Evolutionary conservation across 1,139 yeast species (phyloP), one percentile per base, ranked within the genome.

Genomic region (Candida tropicalis): DNA sequence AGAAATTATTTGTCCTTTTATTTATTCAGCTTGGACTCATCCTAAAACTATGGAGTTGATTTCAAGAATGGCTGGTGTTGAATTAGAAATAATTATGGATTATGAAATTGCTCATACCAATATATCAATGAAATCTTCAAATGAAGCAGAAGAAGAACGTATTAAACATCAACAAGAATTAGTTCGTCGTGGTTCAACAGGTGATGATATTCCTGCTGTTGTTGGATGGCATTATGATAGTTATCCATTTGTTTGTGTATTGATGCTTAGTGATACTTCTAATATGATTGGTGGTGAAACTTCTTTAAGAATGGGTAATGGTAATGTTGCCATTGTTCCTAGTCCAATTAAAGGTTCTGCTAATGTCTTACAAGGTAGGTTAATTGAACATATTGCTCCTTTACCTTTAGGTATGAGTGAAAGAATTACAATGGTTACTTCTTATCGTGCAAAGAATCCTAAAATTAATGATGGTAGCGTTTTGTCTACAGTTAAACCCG

Each of bases 231-330:
- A 80, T 62, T 58, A 66, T 43, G 85, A 80, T 57, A 72, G 81
- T 28, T 79, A 77, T 44, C 84, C 84, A 9, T 77, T 77, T 58
- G 84, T 80, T n/a, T 79, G 84, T 60, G 84, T 80, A 15, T 64
- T 80, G 42, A 80, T 80, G 85, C 57, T 80, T 32, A 72, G 80
- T 33, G 83, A 79, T 54, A 79, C 84, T 12, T 52, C 74, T 8
- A 60, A 65, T 31, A 79, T 80, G 84, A 62, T 74, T 57, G 84
- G 84, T 15, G 84, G 84, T 38, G 84, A 79, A 55, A 80, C 85
- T 3, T 68, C 76, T 17, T 64, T 77, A 50, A 66, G 75, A 52
- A 76, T 68, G 62, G 80, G 80, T 13, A 72, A 68, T 34, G 35
- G 42, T 10, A 48, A 66, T 35, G 58, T 78, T 40, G 72, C 72